A percentile compares a stretch with the other conserved stretches of the same genome.
Conservation (phyloP, 73 alveolate species). For the Paramecium primaurelia region DNA sequence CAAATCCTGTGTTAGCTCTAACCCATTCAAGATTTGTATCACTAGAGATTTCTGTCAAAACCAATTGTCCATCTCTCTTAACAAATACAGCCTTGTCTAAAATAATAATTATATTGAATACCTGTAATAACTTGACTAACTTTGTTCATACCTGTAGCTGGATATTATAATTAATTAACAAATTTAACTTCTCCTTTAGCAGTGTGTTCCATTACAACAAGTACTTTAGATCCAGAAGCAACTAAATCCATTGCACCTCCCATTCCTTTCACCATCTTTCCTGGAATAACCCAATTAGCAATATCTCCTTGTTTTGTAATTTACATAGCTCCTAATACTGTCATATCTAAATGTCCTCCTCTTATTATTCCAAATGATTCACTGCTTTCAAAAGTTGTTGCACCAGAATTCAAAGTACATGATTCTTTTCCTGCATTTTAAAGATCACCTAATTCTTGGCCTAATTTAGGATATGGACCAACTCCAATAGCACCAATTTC, state of each 20-base stretch:
- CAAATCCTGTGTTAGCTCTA: slow-evolving; percentile 70
- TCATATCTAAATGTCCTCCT: slow-evolving; percentile 84
- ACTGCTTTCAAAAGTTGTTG: slow-evolving; percentile 81
- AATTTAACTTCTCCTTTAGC: slow-evolving; percentile 74
- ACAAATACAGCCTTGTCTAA: slow-evolving; percentile 74
- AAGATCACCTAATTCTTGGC: slow-evolving; percentile 85
- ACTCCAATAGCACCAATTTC: slow-evolving; percentile 88
- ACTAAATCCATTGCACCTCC: slow-evolving; percentile 94
- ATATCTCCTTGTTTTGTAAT: slow-evolving; percentile 87
- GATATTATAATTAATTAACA: slow-evolving; percentile 71
- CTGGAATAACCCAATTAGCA: slow-evolving; percentile 97
- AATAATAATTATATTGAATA: neutral
- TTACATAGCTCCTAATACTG: slow-evolving; percentile 86
- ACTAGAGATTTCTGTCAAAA: slow-evolving; percentile 68
- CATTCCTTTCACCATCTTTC: slow-evolving; percentile 91
- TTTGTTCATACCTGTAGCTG: slow-evolving; percentile 76
- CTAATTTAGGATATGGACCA: slow-evolving; percentile 82
- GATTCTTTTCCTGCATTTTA: slow-evolving; percentile 95
- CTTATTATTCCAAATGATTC: slow-evolving; percentile 92
- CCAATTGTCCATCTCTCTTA: slow-evolving; percentile 64
- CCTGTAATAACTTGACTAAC: slow-evolving; percentile 79
- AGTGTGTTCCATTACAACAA: slow-evolving; percentile 83
- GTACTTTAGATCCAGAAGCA: slow-evolving; percentile 68
- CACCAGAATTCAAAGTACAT: slow-evolving; percentile 80
- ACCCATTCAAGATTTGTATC: slow-evolving; percentile 74